Evolutionary conservation across 2,329 filamentous ascomycete genomes (phyloP), one percentile per base, ranked within the genome.

Genomic region (Talaromyces albobiverticillius): DNA sequence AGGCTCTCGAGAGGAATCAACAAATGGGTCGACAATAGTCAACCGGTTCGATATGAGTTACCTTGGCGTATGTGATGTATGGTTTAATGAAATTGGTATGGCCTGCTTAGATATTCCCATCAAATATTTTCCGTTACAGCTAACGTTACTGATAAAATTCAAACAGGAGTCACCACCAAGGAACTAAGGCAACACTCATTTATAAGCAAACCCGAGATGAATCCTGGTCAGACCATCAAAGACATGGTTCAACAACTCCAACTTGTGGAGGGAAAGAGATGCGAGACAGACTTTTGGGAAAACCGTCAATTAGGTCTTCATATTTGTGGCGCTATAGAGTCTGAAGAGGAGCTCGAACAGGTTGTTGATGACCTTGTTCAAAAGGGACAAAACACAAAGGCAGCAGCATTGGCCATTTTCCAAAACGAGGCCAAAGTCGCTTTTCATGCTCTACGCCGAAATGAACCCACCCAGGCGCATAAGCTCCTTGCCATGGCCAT

Each of bases 321-420:
- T 54, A 73, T 84, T 16, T 85, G 82, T 54, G 82, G 82, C 10
- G 81, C 83, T 67, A 76, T 79, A 13, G 79, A 83, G 58, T 77
- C 80, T 2, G 69, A 75, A 32, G 71, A 78, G 22, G 68, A 79
- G 66, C 57, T 81, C 69, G 60, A 81, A 72, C 62, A 74, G 62
- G 57, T 73, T 61, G 68, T 85, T 64, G 69, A 79, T 55, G 68
- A 74, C 3, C 70, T 86, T 10, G 76, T 83, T 10, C 68, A 77
- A 5, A 69, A 79, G 46, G 78, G 78, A 14, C 73, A 83, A 42
- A 76, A 82, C 58, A 84, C 84, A 47, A 84, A 85, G 69, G 83
- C 83, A 14, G 82, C 85, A 48, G 82, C 83, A 1, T 68, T 85
- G 40, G 83, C 84, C 3, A 74, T 85, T 4, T 82, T 86, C 59